phyloP scores from a whole-genome alignment of 2,329 filamentous ascomycete genomes.

The Fusarium lyarnte region DNA sequence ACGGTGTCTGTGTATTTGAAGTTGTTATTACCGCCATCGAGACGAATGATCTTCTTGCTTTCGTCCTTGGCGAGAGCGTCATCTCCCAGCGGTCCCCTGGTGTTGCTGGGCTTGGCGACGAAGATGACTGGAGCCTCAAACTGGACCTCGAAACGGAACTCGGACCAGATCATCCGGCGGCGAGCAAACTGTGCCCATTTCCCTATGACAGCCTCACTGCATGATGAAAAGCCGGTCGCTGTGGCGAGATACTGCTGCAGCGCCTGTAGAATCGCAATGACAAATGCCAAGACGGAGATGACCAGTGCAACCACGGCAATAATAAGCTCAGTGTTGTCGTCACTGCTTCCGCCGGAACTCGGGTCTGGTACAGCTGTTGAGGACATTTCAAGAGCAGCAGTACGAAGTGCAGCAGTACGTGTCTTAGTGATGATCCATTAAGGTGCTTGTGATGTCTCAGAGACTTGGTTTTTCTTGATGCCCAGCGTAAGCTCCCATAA shows the following conservation, averaged over 20 bases:
- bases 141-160: slow-evolving; percentile 55
- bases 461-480: neutral
- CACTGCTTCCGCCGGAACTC: neutral
- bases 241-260: slow-evolving; percentile 55
- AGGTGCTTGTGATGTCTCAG: neutral
- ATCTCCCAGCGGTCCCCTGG: slow-evolving; percentile 40
- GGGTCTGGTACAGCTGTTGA: slow-evolving; percentile 3
- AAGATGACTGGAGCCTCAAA: slow-evolving; percentile 56
- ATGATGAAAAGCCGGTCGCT: slow-evolving; percentile 53
- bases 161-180: slow-evolving; percentile 46
- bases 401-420: rapidly evolving
- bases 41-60: slow-evolving; percentile 29
- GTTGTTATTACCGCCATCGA: slow-evolving; percentile 18
- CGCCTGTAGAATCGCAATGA: slow-evolving; percentile 52
- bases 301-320: slow-evolving; percentile 53
- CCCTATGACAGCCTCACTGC: slow-evolving; percentile 52
- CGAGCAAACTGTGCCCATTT: slow-evolving; percentile 49
- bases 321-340: slow-evolving; percentile 39
- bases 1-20: slow-evolving; percentile 31
- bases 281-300: slow-evolving; percentile 53
- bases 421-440: rapidly evolving
- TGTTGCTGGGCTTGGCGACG: slow-evolving; percentile 50
- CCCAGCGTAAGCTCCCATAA: neutral
- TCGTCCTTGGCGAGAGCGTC: slow-evolving; percentile 19
- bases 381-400: neutral